Percentiles rank a stretch among this genome's conserved stretches.
Evolutionary conservation across 805 yeast species (phyloP).

Genomic region (Tetrapisispora pingtungensis): DNA sequence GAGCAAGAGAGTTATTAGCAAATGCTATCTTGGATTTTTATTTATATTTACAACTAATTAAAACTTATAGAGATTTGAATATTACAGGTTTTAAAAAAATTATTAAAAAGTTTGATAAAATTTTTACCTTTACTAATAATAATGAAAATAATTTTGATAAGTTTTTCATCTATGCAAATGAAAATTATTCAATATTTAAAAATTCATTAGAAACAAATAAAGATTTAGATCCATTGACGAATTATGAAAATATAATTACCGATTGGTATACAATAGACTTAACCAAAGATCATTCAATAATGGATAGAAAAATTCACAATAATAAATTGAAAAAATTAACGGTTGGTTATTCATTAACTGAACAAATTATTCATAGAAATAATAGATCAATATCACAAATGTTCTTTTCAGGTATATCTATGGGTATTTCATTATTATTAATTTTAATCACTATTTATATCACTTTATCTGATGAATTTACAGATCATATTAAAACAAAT

Average conservation of each 20-base stretch:
- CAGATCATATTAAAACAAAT: conserved; percentile 20
- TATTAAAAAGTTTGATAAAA: conserved; percentile 81
- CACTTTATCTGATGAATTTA: conserved; percentile 20
- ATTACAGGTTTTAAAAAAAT: conserved; percentile 84
- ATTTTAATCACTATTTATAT: conserved; percentile 45
- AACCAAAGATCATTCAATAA: conserved; percentile 13
- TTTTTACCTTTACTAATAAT: conserved; percentile 6
- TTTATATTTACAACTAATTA: conserved; percentile 24
- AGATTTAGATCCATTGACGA: conserved; percentile 21
- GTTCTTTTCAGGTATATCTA: conserved; percentile 53
- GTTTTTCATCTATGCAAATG: conserved; percentile 22
- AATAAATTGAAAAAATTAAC: conserved; percentile 22
- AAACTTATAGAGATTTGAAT: conserved; percentile 56
- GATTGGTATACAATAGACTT: conserved; percentile 34
- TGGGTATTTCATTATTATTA: conserved; percentile 67
- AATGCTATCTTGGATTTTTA: conserved; percentile 27
- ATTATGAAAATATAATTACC: conserved; percentile 26
- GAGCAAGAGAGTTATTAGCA: conserved; percentile 11
- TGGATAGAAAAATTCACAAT: conserved; percentile 21
- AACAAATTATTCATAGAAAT: conserved; percentile 27
- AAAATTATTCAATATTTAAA: conserved; percentile 19
- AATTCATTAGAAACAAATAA: conserved; percentile 16
- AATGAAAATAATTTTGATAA: conserved; percentile 18
- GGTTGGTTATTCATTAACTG: conserved; percentile 23
- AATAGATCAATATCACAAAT: conserved; percentile 31